Evolutionary conservation across 106 monocot species (phyloP).

Genomic region (Platanthera guangdongensis): DNA sequence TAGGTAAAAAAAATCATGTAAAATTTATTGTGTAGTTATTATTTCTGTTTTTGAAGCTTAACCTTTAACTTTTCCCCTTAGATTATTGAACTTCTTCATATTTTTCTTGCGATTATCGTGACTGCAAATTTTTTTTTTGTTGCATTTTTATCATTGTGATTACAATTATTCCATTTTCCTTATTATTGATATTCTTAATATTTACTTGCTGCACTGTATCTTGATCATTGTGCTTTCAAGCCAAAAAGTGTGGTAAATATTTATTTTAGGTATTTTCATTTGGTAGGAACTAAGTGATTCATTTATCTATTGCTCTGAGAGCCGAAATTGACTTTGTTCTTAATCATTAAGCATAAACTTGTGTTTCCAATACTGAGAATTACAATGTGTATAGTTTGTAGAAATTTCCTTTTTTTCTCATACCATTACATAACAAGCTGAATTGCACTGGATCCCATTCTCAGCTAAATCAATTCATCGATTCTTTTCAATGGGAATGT

Average conservation of each 20-base stretch:
- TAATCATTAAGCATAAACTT: not conserved
- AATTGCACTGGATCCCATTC: not conserved
- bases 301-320: not conserved
- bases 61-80: not conserved
- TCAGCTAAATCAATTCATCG: not conserved
- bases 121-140: too few species aligned
- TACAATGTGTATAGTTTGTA: not conserved
- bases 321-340: not conserved
- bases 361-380: not conserved
- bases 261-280: not conserved
- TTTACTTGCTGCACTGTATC: too few species aligned
- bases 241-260: not conserved
- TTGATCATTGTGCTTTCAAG: not conserved
- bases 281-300: not conserved
- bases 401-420: not conserved
- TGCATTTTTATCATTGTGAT: not conserved
- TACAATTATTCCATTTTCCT: not conserved
- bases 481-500: not conserved
- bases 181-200: too few species aligned
- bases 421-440: not conserved
- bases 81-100: not conserved
- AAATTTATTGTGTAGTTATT: not conserved
- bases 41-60: not conserved
- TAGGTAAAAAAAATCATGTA: slow-evolving; percentile 20
- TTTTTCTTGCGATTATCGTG: not conserved